Percentiles rank a stretch among this genome's conserved stretches.
These are phyloP conservation scores for Mantamonas sphyraenae DNA, from an alignment of 78 protist species.

Conservation along the genomic window DNA sequence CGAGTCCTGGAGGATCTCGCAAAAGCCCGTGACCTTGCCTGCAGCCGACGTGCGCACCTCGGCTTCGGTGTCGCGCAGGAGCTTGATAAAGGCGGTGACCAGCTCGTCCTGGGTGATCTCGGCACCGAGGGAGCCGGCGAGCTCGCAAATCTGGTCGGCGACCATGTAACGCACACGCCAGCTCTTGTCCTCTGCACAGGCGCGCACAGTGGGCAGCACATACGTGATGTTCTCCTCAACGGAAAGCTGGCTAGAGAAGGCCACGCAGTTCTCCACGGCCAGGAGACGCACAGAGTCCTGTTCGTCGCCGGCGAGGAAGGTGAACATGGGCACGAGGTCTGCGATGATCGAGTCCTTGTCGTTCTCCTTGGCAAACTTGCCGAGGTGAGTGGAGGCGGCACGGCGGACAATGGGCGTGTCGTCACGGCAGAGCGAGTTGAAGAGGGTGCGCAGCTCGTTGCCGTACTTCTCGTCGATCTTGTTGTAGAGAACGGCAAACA, in stretches of 20 bases:
- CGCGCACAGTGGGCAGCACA: conserved; percentile 53
- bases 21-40: too few relatives aligned
- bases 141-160: conserved; percentile 66
- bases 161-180: conserved; percentile 95
- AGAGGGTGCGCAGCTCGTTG: conserved; percentile 44
- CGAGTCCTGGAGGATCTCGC: too few relatives aligned
- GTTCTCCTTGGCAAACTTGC: conserved; percentile 53
- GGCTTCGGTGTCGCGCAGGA: conserved; percentile 88
- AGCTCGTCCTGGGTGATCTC: conserved; percentile 62
- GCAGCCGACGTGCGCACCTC: conserved; percentile 95
- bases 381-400: conserved; percentile 73
- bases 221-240: conserved; percentile 46
- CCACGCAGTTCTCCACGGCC: conserved; percentile 76
- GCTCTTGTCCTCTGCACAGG: conserved; percentile 68
- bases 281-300: conserved; percentile 93
- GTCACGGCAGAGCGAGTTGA: conserved; percentile 70
- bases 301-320: conserved; percentile 66
- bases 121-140: conserved; percentile 33
- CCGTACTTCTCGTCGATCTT: not conserved
- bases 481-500: conserved; percentile 64
- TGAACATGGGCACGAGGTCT: conserved; percentile 77
- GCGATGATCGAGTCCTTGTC: conserved; percentile 41
- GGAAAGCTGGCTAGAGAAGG: conserved; percentile 48
- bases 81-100: conserved; percentile 34
- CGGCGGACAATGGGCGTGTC: conserved; percentile 93